A percentile compares a stretch with the other conserved stretches of the same genome.
phyloP scores from a whole-genome alignment of 2,329 filamentous ascomycete genomes.

The Alternaria brassicae region DNA sequence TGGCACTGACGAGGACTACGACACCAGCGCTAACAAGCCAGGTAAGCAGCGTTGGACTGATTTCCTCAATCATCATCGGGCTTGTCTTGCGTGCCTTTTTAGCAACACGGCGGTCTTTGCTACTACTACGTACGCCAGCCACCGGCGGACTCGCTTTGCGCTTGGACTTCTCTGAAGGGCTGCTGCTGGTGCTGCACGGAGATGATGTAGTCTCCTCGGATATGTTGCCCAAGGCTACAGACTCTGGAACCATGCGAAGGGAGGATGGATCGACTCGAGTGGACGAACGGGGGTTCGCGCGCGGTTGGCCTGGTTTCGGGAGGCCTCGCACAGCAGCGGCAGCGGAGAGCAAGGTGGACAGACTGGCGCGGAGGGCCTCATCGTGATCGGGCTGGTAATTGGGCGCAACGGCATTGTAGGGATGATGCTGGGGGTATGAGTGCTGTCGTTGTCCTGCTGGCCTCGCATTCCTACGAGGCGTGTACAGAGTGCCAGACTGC shows the following conservation, averaged over 20 bases:
- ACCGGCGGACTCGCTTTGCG: slow-evolving; percentile 52
- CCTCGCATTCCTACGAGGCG: slow-evolving; percentile 48
- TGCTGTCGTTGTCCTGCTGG: slow-evolving; percentile 48
- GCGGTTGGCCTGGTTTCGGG: slow-evolving; percentile 64
- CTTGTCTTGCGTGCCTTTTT: slow-evolving; percentile 54
- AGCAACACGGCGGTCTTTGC: slow-evolving; percentile 53
- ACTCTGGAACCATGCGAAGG: slow-evolving; percentile 67
- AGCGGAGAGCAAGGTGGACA: slow-evolving; percentile 96
- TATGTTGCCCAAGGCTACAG: slow-evolving; percentile 60
- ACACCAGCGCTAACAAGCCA: slow-evolving; percentile 72
- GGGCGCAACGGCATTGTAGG: slow-evolving; percentile 74
- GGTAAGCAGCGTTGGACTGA: slow-evolving; percentile 67
- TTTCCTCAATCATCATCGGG: slow-evolving; percentile 48
- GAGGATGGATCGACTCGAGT: slow-evolving; percentile 58
- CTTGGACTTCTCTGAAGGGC: slow-evolving; percentile 51
- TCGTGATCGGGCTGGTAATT: slow-evolving; percentile 88
- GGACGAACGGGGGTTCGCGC: slow-evolving; percentile 43
- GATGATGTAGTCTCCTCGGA: slow-evolving; percentile 36
- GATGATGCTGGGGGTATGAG: slow-evolving; percentile 59
- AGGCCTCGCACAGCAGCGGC: slow-evolving; percentile 86
- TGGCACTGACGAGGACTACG: slow-evolving; percentile 68
- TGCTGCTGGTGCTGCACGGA: slow-evolving; percentile 36
- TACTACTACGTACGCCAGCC: slow-evolving; percentile 48
- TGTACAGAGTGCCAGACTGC: slow-evolving; percentile 57
- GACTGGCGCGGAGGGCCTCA: slow-evolving; percentile 85